Evolutionary conservation across 345 rosid species (phyloP), one percentile per base, ranked within the genome.

Genomic region (Euphorbia lathyris): DNA sequence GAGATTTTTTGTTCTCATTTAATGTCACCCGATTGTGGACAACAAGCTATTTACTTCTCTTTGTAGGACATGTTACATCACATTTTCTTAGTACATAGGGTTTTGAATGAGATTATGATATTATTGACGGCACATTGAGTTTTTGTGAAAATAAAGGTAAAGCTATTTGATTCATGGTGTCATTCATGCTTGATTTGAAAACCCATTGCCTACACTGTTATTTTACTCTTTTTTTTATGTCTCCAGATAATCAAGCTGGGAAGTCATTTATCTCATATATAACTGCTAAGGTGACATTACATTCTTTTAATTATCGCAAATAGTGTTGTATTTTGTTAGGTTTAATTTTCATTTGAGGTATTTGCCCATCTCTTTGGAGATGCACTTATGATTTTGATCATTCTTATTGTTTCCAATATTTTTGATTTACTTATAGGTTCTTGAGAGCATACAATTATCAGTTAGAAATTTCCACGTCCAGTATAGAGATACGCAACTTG

Each of bases 401-500:
- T 32, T 40, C n/a, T 11, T 58, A 40, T 64, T 9, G 9, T 58
- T 36, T 57, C 40, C 29, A 1, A 17, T 50, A 10, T 47, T 57
- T 58, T 45, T 14, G 34, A 57, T 72, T 30, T 58, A 57, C 74
- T 59, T 75, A 59, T 76, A 93, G 98, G 82, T 89, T 81, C 88
- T 93, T 72, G 97, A 91, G 81, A 86, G 86, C 79, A 91, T 93
- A 73, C 90, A 91, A 76, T 79, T 93, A 55, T 93, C 94, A 62
- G 85, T 89, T 73, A 86, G 77, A 83, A 89, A 86, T 78, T 88
- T 93, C 58, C 92, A 91, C 83, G 63, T 91, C 38, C 76, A 80
- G 50, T 93, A 90, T 83, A 75, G 75, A 62, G 86, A 83, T 71
- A 68, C 69, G 74, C 85, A 79, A 67, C 66, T 76, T 66, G 78